Conservation (phyloP, 2,329 filamentous ascomycete species). For the Epichloe hybrida region DNA sequence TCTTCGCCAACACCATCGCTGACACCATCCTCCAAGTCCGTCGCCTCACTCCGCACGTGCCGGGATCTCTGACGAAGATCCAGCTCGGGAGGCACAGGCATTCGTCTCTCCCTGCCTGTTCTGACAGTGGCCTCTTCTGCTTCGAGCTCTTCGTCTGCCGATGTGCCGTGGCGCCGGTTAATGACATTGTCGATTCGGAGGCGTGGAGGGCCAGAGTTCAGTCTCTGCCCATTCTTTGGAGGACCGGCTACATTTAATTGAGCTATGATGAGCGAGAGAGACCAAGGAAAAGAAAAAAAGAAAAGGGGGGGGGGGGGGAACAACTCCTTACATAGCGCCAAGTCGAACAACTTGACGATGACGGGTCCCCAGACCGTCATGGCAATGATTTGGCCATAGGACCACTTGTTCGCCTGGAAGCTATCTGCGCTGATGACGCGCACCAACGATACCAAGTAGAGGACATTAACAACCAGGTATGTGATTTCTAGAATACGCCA, state of each 20-base stretch:
- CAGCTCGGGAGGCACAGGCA: background rate
- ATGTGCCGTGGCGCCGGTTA: constrained; percentile 16
- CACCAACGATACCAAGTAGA: constrained; percentile 24
- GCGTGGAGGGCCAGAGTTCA: constrained; percentile 24
- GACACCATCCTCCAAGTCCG: background rate
- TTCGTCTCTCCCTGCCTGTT: background rate
- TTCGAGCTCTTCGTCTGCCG: constrained; percentile 6
- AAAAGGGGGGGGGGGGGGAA: accelerated
- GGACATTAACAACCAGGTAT: constrained; percentile 23
- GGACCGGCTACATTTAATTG: constrained; percentile 17
- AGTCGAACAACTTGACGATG: constrained; percentile 25
- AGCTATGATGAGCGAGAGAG: no score
- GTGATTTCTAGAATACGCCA: constrained; percentile 22
- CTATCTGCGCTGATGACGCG: constrained; percentile 23
- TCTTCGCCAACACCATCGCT: background rate
- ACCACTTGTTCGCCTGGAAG: constrained; percentile 22
- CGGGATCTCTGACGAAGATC: background rate
- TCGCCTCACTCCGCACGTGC: background rate
- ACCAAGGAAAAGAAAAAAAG: accelerated
- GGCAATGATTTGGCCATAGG: constrained; percentile 26
- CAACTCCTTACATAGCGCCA: constrained; percentile 20
- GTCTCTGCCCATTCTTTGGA: constrained; percentile 21
- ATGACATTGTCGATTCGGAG: constrained; percentile 26
- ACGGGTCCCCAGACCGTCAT: constrained; percentile 26
- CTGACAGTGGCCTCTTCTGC: background rate